Base-by-base conservation (phyloP, 352 stramenopile genomes). In the Globisporangium middletonii region DNA sequence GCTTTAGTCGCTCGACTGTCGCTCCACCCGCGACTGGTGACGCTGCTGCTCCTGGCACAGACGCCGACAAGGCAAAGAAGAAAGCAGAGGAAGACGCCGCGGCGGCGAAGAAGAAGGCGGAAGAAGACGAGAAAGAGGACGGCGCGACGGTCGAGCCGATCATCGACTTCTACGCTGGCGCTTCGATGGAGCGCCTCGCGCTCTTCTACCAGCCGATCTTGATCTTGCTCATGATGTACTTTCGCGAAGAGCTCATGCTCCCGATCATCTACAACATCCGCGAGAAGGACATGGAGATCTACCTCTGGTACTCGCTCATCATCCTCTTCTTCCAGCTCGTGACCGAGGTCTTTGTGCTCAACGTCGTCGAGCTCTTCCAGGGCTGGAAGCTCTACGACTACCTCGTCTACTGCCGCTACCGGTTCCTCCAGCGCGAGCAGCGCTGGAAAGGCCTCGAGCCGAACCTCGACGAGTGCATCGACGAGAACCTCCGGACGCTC, bases 361-460 rank as follows among this genome's bases (percentile, higher is more conserved):
- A 97, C 63, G 79, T 93, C 4, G 79, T 98, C n/a, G 96, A 99
- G 73, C 84, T 98, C 19, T 98, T 98, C 64, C 90, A 98, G 60
- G 95, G 95, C 41, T 99, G 96, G 96, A 98, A 99, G 67, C 94
- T 98, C 6, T 98, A 98, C 58, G 96, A 99, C 60, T 99, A 99
- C 53, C 79, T 99, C 8, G 86, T 98, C 16, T 99, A 98, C 64
- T 97, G 89, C 23, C 85, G 88, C 6, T 98, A 98, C 59, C 83
- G 94, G 16, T 99, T 98, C 68, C 66, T 97, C 11, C 95, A 99
- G 71, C 87, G 96, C 18, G 95, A 99, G 64, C 83, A 94, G 54
- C 91, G 90, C 30, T 99, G 96, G 96, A 98, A 98, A 69, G 96
- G 95, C 9, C 75, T 98, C 53, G 96, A 99, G 62, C 82, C 95